Base-by-base conservation (phyloP, 495 filamentous ascomycete species). In the Lasiosphaeria hispida region DNA sequence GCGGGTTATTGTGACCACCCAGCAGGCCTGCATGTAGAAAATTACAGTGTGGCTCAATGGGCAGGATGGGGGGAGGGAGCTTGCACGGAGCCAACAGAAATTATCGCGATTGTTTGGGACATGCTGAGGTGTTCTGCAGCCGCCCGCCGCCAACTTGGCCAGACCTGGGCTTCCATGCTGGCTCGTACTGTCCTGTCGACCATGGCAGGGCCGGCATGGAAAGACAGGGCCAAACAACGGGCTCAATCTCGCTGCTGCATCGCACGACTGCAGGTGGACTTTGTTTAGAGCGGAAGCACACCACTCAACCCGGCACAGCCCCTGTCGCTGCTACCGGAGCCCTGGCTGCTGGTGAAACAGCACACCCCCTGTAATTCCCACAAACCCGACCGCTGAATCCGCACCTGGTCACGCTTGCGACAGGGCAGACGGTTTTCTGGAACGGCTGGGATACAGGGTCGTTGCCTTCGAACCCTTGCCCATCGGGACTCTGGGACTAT, bases 331-430 rank as follows among this genome's bases (percentile, higher is more conserved):
- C 57, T 65, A 56, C 70, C 66, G 53, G 59, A 57, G 63, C 54
- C 72, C 69, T 69, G 70, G 63, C 64, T 67, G 45, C 48, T 71
- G 63, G 66, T 74, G 72, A 74, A 74, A 74, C 72, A 72, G 59
- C 58, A 63, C 56, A 34, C 14, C 59, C 67, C 71, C 62, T 71
- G 66, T 19, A 68, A 69, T 67, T 67, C 68, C 68, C 68, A 65
- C 57, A 62, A 44, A 58, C 65, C 67, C 56, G 58, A 38, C 52
- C 57, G 56, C 47, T 57, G 52, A 59, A 64, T 61, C 60, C 63
- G 48, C 59, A 58, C 58, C 61, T 51, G 50, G 64, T 43, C 67
- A 64, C 55, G 64, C 62, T 64, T 69, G 65, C 65, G 65, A 60
- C 64, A 69, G 62, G 60, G 62, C 65, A 63, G 49, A 49, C 59